Evolutionary conservation across 164 flowering plant species (phyloP), one percentile per base, ranked within the genome.

Genomic region (Saururus chinensis): DNA sequence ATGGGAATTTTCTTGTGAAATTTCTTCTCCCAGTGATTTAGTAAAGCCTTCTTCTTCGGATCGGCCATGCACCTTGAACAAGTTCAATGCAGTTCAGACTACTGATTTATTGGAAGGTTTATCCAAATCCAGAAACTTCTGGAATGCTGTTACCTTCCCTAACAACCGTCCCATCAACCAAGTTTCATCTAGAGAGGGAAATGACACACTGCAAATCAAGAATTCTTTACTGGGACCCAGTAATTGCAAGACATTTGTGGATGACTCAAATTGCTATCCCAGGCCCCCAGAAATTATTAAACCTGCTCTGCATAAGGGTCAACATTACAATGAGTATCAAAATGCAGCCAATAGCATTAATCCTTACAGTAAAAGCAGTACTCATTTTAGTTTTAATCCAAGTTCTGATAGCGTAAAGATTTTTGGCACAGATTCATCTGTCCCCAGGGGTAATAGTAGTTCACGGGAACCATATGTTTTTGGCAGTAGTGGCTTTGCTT

Each of bases 1-100:
- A 60, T 85, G 91, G 91, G 83, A 85, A n/a, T n/a, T n/a, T 66
- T 80, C 83, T 73, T 78, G 79, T 72, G 82, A 75, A 71, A 70
- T 72, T 53, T 69, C 81, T 49, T 67, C 73, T 64, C 62, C 75
- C 51, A 70, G 77, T 71, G 75, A 71, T 66, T 75, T 74, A 64
- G 56, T 66, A 24, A 74, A 80, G 60, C 61, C 68, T 65, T 61
- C 53, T 55, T 53, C 63, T 23, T 20, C 70, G 40, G 19, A 64
- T 53, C 19, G 56, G 45, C 60, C 72, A 68, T 72, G 62, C 65
- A 59, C 55, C 35, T 23, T 70, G 22, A 69, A 64, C 60, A 66
- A 54, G 64, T 68, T 74, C 61, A 72, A 71, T 53, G 41, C 70
- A 40, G 64, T 45, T 61, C 71, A 68, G 56, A 60, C 61, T 40